phyloP scores from a whole-genome alignment of 768 basidiomycete genomes.

The Hebeloma cylindrosporum region DNA sequence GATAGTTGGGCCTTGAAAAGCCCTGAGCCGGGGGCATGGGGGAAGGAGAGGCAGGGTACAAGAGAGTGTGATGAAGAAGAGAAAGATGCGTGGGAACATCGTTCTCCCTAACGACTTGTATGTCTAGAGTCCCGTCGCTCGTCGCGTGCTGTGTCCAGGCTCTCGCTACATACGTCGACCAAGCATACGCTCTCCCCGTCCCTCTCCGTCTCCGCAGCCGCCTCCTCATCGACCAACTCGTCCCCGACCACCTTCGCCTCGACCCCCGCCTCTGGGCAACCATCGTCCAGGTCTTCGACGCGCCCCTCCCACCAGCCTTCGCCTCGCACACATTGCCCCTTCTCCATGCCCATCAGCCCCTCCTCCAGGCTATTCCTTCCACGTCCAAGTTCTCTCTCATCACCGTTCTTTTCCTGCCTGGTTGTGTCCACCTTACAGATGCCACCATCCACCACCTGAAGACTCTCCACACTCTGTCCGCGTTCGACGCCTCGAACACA shows the following conservation, averaged over 20 bases:
- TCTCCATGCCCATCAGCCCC: constrained; percentile 50
- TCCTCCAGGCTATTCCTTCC: constrained; percentile 56
- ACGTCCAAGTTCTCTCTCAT: constrained; percentile 61
- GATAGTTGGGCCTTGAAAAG: constrained; percentile 18
- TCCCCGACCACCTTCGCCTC: constrained; percentile 25
- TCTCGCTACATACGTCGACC: constrained; percentile 46
- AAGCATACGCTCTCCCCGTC: constrained; percentile 35
- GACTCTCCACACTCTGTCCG: constrained; percentile 52
- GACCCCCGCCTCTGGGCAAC: constrained; percentile 66
- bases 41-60: constrained; percentile 18
- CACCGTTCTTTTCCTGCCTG: constrained; percentile 60
- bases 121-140: constrained; percentile 48
- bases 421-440: constrained; percentile 59
- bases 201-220: constrained; percentile 38
- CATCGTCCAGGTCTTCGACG: constrained; percentile 57
- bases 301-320: constrained; percentile 48
- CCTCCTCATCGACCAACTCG: constrained; percentile 38
- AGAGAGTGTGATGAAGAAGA: constrained; percentile 19
- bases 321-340: constrained; percentile 48
- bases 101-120: neutral
- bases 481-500: constrained; percentile 64
- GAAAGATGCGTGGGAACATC: constrained; percentile 21
- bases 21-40: constrained; percentile 20
- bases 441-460: constrained; percentile 50
- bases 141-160: constrained; percentile 47